A percentile compares a stretch with the other conserved stretches of the same genome.
Conservation (phyloP, 2,329 filamentous ascomycete species). For the Hortaea sp. region DNA sequence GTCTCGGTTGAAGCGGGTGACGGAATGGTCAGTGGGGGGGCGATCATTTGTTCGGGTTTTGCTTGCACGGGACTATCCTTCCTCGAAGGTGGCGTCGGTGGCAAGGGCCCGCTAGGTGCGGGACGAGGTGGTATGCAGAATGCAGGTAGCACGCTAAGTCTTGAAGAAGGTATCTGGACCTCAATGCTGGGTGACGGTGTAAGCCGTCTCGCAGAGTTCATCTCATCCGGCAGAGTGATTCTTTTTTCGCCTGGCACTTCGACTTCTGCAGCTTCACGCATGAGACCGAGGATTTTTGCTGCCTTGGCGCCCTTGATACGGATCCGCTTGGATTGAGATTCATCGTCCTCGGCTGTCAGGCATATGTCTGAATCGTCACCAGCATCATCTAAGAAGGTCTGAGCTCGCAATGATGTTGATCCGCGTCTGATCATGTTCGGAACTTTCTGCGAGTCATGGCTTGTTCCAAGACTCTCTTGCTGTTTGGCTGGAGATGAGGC, state of each 20-base stretch:
- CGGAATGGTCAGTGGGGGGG: not conserved
- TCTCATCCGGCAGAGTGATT: conserved; percentile 2
- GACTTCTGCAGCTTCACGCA: conserved; percentile 4
- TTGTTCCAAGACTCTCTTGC: not conserved
- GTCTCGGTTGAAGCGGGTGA: not conserved
- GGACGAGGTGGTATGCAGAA: not conserved
- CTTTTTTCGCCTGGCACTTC: not conserved
- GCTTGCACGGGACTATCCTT: not conserved
- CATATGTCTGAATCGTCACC: conserved; percentile 1
- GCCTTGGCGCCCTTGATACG: conserved; percentile 18
- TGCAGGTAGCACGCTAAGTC: not conserved
- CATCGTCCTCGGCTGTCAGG: not conserved
- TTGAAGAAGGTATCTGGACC: not conserved
- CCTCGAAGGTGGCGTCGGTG: not conserved
- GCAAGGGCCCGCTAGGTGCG: not conserved
- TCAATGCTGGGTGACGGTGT: not conserved
- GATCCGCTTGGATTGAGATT: conserved; percentile 6
- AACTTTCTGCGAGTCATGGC: not conserved
- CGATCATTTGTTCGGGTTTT: not conserved
- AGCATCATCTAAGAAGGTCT: not conserved
- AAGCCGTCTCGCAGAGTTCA: not conserved
- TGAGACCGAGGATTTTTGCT: conserved; percentile 17
- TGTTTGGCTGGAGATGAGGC: not conserved
- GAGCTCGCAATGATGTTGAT: not conserved
- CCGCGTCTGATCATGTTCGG: not conserved